Conservation (phyloP, 1,139 yeast species). For the Trichomonascaceae sp. region DNA sequence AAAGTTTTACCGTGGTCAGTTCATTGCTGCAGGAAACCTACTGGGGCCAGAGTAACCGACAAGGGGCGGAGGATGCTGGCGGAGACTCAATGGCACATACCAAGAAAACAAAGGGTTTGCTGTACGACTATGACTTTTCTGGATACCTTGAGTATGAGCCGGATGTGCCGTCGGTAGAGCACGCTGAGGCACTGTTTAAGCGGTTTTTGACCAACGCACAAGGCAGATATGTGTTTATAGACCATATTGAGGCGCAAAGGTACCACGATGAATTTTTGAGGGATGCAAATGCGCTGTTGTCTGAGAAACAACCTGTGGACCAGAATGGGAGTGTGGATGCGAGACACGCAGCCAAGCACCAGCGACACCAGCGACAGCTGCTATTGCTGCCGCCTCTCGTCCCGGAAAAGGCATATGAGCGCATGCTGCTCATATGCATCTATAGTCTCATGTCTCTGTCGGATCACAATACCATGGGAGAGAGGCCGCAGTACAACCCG, state of each 20-base stretch:
- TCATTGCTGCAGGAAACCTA: constrained; percentile 17
- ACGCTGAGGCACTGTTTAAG: constrained; percentile 11
- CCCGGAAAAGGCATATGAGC: not conserved
- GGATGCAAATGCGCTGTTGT: not conserved
- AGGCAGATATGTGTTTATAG: constrained; percentile 15
- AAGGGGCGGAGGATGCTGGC: not conserved
- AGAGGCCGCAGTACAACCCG: constrained; percentile 9
- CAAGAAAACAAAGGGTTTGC: constrained; percentile 4
- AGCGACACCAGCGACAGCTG: too few species aligned
- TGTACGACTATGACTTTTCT: constrained; percentile 17
- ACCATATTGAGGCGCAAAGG: constrained; percentile 5
- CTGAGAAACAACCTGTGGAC: not conserved
- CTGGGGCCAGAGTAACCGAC: constrained; percentile 12
- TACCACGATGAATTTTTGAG: not conserved
- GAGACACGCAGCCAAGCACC: too few species aligned
- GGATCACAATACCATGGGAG: constrained; percentile 4
- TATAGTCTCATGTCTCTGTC: constrained; percentile 13
- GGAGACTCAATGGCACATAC: not conserved
- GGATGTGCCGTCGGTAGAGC: constrained; percentile 11
- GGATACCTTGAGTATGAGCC: constrained; percentile 14
- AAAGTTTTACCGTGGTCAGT: constrained; percentile 19
- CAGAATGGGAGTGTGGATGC: too few species aligned
- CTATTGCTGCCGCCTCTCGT: too few species aligned
- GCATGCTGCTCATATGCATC: not conserved
- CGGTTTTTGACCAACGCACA: constrained; percentile 10